Percentiles rank a stretch among this genome's conserved stretches.
These are phyloP conservation scores for Gossypium trilobum DNA, from an alignment of 441 rosid genomes.

Conservation along the genomic window DNA sequence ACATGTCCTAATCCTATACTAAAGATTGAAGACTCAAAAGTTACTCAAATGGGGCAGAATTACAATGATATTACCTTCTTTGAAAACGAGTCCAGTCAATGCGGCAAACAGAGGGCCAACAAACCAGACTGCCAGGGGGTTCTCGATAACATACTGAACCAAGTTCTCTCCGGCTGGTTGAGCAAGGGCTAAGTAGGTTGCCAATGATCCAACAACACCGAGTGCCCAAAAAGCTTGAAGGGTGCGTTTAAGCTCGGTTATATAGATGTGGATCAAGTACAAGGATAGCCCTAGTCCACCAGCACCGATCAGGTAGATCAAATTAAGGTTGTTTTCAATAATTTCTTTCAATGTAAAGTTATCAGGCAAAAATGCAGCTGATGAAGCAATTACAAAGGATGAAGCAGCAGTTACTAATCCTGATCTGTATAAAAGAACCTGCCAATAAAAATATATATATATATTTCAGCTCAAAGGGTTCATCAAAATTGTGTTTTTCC, in stretches of 20 bases:
- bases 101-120: slow-evolving; percentile 88
- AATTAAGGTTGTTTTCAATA: slow-evolving; percentile 54
- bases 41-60: not conserved
- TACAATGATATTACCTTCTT: slow-evolving; percentile 52
- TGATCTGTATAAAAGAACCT: slow-evolving; percentile 79
- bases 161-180: slow-evolving; percentile 56
- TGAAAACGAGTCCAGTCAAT: slow-evolving; percentile 83
- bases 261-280: slow-evolving; percentile 73
- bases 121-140: slow-evolving; percentile 72
- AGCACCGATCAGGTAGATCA: slow-evolving; percentile 58
- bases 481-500: not conserved
- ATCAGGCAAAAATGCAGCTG: slow-evolving; percentile 58
- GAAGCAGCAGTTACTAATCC: slow-evolving; percentile 78
- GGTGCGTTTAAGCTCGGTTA: slow-evolving; percentile 81
- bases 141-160: slow-evolving; percentile 50
- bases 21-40: not conserved
- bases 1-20: not conserved
- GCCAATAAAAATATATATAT: slow-evolving; percentile 7
- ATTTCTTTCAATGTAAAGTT: slow-evolving; percentile 35
- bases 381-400: slow-evolving; percentile 63
- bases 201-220: slow-evolving; percentile 65
- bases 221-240: slow-evolving; percentile 93
- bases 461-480: not conserved
- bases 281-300: slow-evolving; percentile 70
- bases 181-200: slow-evolving; percentile 48